A percentile compares a stretch with the other conserved stretches of the same genome.
Evolutionary conservation across 176 grass and related monocot genomes (phyloP).

Genomic region (Aegilops sharonensis): DNA sequence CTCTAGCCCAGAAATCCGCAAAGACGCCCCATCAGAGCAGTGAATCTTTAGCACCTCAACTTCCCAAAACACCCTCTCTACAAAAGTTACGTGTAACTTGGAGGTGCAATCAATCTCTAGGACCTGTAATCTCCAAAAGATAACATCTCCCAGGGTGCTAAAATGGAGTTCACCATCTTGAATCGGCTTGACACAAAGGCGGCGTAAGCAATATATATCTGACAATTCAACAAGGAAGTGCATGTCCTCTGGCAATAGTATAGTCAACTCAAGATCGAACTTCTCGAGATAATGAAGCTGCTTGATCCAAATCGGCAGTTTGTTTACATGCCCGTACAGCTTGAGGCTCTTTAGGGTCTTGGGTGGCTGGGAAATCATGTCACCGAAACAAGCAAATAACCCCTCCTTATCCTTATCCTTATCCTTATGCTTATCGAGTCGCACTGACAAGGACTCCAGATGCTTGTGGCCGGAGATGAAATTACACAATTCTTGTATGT

Average conservation of each 20-base stretch:
- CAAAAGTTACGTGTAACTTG: no score
- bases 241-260: no score
- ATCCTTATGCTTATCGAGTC: neutral
- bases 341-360: neutral
- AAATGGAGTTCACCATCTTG: neutral
- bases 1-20: no score
- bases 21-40: no score
- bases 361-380: neutral
- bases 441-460: neutral
- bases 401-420: neutral
- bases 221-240: no score
- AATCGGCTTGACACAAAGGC: no score
- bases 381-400: neutral
- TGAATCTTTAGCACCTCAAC: no score
- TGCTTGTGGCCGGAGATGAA: neutral
- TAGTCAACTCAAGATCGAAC: no score
- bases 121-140: neutral
- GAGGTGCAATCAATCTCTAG: no score
- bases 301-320: neutral
- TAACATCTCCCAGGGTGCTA: neutral
- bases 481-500: neutral
- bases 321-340: neutral
- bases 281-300: no score
- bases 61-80: rapidly evolving
- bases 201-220: rapidly evolving